phyloP scores from a whole-genome alignment of 2,329 filamentous ascomycete genomes.

The Aspergillus texensis region DNA sequence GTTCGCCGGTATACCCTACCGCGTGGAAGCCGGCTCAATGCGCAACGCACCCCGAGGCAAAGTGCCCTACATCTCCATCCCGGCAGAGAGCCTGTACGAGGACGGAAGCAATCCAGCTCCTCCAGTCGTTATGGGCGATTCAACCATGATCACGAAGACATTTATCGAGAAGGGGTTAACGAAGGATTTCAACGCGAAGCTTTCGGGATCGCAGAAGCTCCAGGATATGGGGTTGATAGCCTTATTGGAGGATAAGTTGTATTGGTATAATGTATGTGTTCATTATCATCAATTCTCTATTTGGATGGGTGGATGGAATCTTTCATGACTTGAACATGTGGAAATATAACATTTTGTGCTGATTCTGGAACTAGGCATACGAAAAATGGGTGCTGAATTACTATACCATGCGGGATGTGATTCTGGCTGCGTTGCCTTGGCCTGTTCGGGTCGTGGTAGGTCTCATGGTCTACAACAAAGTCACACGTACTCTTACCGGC shows the following conservation, averaged over 20 bases:
- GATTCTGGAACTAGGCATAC: slow-evolving; percentile 28
- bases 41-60: slow-evolving; percentile 58
- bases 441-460: slow-evolving; percentile 57
- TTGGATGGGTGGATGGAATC: too few relatives aligned
- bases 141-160: slow-evolving; percentile 55
- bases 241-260: slow-evolving; percentile 63
- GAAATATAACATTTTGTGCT: not conserved
- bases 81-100: slow-evolving; percentile 9
- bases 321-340: too few relatives aligned
- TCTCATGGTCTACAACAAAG: slow-evolving; percentile 50
- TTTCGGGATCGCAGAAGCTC: slow-evolving; percentile 45
- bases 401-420: slow-evolving; percentile 58
- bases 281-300: too few relatives aligned
- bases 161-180: slow-evolving; percentile 49
- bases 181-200: slow-evolving; percentile 51
- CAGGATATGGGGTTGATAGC: slow-evolving; percentile 57
- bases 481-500: slow-evolving; percentile 51
- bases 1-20: slow-evolving; percentile 54
- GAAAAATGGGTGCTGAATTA: slow-evolving; percentile 65
- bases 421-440: slow-evolving; percentile 55
- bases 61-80: slow-evolving; percentile 59
- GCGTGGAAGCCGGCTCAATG: slow-evolving; percentile 48
- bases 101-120: not conserved
- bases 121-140: slow-evolving; percentile 49
- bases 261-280: slow-evolving; percentile 55